These are phyloP conservation scores for Salpingoeca rosetta DNA, from an alignment of 78 protist genomes.

Conservation along the genomic window DNA sequence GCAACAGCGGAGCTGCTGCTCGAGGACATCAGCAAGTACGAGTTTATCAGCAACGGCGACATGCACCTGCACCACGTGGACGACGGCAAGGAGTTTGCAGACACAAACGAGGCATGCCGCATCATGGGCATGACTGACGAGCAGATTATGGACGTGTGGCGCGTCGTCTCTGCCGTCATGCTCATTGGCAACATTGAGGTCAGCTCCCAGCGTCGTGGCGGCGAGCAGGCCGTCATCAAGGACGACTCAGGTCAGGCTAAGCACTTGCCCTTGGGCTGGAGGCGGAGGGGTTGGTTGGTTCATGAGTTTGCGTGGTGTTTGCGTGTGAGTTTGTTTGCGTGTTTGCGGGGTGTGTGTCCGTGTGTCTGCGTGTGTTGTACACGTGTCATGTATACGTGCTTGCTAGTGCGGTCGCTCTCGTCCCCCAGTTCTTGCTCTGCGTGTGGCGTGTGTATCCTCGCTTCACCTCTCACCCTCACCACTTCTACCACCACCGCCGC, in stretches of 20 bases:
- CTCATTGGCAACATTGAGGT: constrained; percentile 72
- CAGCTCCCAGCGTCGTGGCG: constrained; percentile 21
- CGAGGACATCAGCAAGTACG: constrained; percentile 32
- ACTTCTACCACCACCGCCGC: constrained; percentile 4
- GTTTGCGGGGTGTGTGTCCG: too few species aligned
- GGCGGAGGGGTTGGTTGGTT: too few species aligned
- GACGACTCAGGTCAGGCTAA: constrained; percentile 16
- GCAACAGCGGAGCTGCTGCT: constrained; percentile 26
- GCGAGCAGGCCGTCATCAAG: constrained; percentile 36
- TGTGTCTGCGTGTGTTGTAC: background rate
- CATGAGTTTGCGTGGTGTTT: too few species aligned
- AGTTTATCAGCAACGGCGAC: constrained; percentile 1
- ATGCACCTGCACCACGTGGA: constrained; percentile 42
- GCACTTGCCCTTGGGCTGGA: too few species aligned
- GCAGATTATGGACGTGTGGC: constrained; percentile 40
- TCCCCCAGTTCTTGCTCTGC: too few species aligned
- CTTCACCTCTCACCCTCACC: background rate
- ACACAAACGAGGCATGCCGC: constrained; percentile 43
- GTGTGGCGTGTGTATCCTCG: background rate
- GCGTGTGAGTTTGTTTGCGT: too few species aligned
- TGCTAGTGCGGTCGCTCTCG: too few species aligned
- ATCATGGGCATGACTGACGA: constrained; percentile 52
- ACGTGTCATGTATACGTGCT: too few species aligned
- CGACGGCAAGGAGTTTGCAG: constrained; percentile 48
- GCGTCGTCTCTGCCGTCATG: constrained; percentile 64